Conservation (phyloP, 2,329 filamentous ascomycete genomes). For the Metarhizium brunneum region DNA sequence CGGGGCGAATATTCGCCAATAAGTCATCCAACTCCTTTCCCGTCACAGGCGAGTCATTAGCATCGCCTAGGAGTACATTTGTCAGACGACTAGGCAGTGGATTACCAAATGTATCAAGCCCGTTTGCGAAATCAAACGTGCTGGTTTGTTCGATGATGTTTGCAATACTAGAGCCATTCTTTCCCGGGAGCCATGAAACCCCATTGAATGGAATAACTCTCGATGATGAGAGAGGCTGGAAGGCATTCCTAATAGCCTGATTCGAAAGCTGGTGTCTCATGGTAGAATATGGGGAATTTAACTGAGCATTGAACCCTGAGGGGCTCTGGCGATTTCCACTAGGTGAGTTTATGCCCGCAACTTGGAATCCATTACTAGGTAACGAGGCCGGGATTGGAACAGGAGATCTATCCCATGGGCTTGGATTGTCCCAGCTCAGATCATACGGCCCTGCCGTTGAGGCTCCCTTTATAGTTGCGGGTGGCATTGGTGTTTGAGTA, state of each 20-base stretch:
- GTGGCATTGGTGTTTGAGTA: background rate
- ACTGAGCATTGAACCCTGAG: background rate
- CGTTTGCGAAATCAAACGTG: slow-evolving; percentile 24
- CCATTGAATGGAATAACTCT: background rate
- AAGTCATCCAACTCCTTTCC: slow-evolving; percentile 61
- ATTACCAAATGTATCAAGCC: slow-evolving; percentile 26
- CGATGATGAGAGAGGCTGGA: background rate
- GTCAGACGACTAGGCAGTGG: slow-evolving; percentile 23
- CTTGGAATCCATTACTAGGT: background rate
- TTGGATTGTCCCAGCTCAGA: slow-evolving; percentile 2
- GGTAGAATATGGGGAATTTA: background rate
- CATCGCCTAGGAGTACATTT: slow-evolving; percentile 24
- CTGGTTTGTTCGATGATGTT: slow-evolving; percentile 29
- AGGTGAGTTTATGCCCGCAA: background rate
- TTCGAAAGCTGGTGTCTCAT: background rate
- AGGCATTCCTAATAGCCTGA: background rate
- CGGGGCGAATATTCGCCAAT: slow-evolving; percentile 63
- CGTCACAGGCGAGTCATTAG: slow-evolving; percentile 28
- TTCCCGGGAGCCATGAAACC: background rate
- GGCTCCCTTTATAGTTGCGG: background rate
- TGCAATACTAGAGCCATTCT: slow-evolving; percentile 13
- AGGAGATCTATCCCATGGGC: background rate
- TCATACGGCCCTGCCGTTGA: slow-evolving; percentile 14
- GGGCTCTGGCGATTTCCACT: background rate
- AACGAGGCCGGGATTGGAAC: background rate